Evolutionary conservation across 305 asterid species (phyloP).

Genomic region (Solanum chacoense): DNA sequence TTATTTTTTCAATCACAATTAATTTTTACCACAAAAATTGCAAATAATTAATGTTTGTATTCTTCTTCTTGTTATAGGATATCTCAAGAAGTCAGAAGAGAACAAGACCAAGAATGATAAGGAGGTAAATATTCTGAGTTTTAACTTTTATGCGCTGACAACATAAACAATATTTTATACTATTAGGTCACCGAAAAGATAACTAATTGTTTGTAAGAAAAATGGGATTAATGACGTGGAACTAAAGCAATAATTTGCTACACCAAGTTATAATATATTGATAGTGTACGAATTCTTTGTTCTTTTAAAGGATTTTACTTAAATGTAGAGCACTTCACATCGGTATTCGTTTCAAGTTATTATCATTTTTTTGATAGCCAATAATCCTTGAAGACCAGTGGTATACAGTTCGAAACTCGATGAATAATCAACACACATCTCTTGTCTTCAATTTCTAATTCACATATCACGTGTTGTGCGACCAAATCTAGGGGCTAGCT

Average conservation of each 20-base stretch:
- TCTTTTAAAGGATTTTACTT: neutral
- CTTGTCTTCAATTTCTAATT: neutral
- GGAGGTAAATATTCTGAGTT: conserved; percentile 33
- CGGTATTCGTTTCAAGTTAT: neutral
- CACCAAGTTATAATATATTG: neutral
- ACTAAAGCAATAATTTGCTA: neutral
- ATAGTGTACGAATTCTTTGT: neutral
- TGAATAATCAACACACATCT: accelerated
- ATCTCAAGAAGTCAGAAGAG: conserved; percentile 73
- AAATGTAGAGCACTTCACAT: neutral
- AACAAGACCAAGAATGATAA: conserved; percentile 73
- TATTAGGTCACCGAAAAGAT: neutral
- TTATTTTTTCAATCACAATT: neutral
- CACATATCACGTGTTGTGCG: neutral
- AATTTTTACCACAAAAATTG: neutral
- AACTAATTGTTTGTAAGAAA: neutral
- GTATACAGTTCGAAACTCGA: neutral
- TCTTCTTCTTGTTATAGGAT: conserved; percentile 29
- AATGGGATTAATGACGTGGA: neutral
- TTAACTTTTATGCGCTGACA: neutral
- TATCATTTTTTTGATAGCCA: neutral
- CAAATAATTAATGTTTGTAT: neutral
- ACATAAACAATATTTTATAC: neutral
- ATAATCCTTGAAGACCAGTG: neutral
- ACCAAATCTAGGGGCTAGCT: neutral